Base-by-base conservation (phyloP, 1,284 basidiomycete genomes). In the Sanguinoderma infundibulare region DNA sequence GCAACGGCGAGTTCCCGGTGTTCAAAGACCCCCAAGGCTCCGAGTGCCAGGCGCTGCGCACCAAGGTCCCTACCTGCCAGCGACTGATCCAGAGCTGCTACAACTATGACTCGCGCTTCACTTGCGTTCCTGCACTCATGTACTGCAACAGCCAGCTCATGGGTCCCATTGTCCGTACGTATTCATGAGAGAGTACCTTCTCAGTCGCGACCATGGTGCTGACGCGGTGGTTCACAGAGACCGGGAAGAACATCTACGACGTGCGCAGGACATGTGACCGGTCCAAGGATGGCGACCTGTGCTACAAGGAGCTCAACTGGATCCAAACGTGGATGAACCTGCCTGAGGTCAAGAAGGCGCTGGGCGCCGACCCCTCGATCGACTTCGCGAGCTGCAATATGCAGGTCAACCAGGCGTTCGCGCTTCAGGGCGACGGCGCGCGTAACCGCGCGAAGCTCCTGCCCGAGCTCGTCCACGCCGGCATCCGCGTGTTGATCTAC, bases 291-390 rank as follows among this genome's bases (percentile, higher is more conserved):
- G 89, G 89, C 30, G 78, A 83, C 30, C 78, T 93, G 2, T 94
- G 91, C 78, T 94, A 93, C 78, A 79, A 78, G 64, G 83, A 95
- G 77, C 89, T 95, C 83, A 74, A 78, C 38, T 94, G 90, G 89
- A 89, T 94, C 70, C 91, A 94, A 67, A 84, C 78, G 1, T 95
- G 87, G 84, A 83, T 95, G 81, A 94, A 94, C 73, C 75, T 84
- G 57, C 81, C 86, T 5, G 82, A 83, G 62, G 81, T 88, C 75
- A 95, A 95, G 82, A 83, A 83, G 46, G 84, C 87, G 49, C 84
- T 96, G 53, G 95, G 95, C 57, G 94, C 90, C 20, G 79, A 85
- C 63, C 81, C 87, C 17, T 76, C 81, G 2, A 50, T 63, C 28
- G 57, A 68, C 53, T 98, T 95, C 76, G 67, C 73, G 64, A 77